Evolutionary conservation across 169 alveolate genomes (phyloP).

Genomic region (Plasmodium relictum): DNA sequence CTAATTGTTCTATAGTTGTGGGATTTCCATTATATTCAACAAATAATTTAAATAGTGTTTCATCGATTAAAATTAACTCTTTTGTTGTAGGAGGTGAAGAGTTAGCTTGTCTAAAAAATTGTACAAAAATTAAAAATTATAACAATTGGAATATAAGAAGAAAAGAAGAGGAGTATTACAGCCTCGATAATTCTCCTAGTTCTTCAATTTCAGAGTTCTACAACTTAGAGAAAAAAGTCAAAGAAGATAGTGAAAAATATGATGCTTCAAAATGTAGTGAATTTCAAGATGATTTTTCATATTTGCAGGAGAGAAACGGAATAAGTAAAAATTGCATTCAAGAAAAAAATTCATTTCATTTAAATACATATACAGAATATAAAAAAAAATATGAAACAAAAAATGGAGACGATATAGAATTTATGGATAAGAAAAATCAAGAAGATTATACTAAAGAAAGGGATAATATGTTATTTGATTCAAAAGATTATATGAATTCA

Average conservation of each 20-base stretch:
- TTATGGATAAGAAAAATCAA: slow-evolving; percentile 1
- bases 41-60: slow-evolving; percentile 1
- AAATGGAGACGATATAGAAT: slow-evolving; percentile 4
- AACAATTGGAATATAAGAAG: slow-evolving; percentile 10
- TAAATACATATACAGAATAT: background rate
- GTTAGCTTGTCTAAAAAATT: slow-evolving; percentile 1
- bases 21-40: slow-evolving; percentile 41
- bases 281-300: background rate
- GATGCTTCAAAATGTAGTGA: slow-evolving; percentile 5
- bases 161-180: slow-evolving; percentile 25
- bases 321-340: slow-evolving; percentile 4
- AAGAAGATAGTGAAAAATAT: slow-evolving; percentile 7
- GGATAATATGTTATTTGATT: background rate
- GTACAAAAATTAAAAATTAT: background rate
- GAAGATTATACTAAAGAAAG: background rate
- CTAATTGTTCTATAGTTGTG: slow-evolving; percentile 79
- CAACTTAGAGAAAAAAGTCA: slow-evolving; percentile 9
- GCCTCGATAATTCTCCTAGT: slow-evolving; percentile 31
- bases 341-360: background rate
- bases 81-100: slow-evolving; percentile 74
- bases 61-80: slow-evolving; percentile 66
- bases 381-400: background rate
- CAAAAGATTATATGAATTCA: slow-evolving; percentile 12
- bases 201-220: slow-evolving; percentile 16
- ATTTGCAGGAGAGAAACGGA: background rate